Percentiles rank a stretch among this genome's conserved stretches.
phyloP scores from a whole-genome alignment of 768 basidiomycete genomes.

The Rhodotorula babjevae region DNA sequence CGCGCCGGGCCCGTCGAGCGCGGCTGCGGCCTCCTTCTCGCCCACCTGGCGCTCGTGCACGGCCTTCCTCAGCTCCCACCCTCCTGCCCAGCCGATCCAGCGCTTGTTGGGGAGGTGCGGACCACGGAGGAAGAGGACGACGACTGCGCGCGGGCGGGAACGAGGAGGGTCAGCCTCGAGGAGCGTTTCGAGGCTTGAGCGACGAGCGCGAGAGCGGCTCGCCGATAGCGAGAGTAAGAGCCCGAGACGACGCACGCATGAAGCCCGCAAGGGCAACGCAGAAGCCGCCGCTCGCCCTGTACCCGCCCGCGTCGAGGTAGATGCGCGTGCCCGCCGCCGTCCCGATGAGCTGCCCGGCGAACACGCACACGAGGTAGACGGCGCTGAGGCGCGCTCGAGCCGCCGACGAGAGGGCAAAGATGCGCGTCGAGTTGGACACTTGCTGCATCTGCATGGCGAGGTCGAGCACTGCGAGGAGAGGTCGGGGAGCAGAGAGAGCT shows the following conservation, averaged over 20 bases:
- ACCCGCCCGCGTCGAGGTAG: constrained; percentile 61
- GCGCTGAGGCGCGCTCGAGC: constrained; percentile 73
- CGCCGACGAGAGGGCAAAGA: constrained; percentile 53
- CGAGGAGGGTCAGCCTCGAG: too few species aligned
- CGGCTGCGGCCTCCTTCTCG: neutral
- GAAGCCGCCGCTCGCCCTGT: constrained; percentile 62
- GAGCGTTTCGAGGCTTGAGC: too few species aligned
- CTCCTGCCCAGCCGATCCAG: constrained; percentile 15
- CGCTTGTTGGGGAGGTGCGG: neutral
- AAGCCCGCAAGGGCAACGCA: constrained; percentile 58
- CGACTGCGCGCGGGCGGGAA: neutral
- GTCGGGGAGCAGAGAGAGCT: too few species aligned
- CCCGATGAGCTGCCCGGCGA: constrained; percentile 77
- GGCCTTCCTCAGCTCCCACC: constrained; percentile 11
- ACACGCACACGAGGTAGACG: constrained; percentile 65
- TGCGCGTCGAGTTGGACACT: constrained; percentile 60
- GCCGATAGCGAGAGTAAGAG: too few species aligned
- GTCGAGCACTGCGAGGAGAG: constrained; percentile 54
- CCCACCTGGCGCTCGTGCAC: neutral
- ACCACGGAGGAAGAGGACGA: neutral
- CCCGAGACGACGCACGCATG: neutral
- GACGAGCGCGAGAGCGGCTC: too few species aligned
- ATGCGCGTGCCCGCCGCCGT: constrained; percentile 68
- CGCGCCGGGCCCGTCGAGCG: neutral
- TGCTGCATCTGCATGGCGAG: constrained; percentile 69